A percentile compares a stretch with the other conserved stretches of the same genome.
Evolutionary conservation across 371 early-diverging fungal genomes (phyloP).

Genomic region (Syncephalastrum monosporum): DNA sequence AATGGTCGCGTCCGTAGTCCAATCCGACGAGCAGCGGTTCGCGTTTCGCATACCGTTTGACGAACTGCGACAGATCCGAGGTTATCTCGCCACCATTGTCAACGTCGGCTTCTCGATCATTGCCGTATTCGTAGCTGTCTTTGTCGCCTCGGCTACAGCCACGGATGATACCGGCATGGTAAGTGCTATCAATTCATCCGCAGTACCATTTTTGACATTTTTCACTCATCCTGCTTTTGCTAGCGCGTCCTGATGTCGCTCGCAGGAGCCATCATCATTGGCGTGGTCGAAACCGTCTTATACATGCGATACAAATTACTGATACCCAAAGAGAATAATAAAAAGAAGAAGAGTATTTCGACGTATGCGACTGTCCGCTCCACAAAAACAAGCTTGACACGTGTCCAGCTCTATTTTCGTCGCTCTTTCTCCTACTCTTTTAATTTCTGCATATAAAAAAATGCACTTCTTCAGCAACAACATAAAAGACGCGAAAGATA

Average conservation of each 20-base stretch:
- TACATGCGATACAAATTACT: not conserved
- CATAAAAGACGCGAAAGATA: too few species aligned
- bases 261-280: slow-evolving; percentile 2
- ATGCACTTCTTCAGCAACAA: too few species aligned
- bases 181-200: slow-evolving; percentile 7
- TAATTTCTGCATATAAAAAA: too few species aligned
- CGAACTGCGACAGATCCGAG: slow-evolving; percentile 48
- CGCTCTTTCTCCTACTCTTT: too few species aligned
- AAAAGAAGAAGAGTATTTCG: too few species aligned
- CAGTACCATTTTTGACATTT: too few species aligned
- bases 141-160: slow-evolving; percentile 48
- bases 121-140: slow-evolving; percentile 61
- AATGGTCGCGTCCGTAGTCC: slow-evolving; percentile 3
- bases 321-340: too few species aligned
- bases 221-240: not conserved
- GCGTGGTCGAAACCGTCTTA: slow-evolving; percentile 7
- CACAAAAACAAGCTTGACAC: too few species aligned
- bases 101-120: slow-evolving; percentile 63
- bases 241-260: slow-evolving; percentile 9
- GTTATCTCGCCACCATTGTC: slow-evolving; percentile 51
- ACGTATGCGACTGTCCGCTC: too few species aligned
- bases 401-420: too few species aligned
- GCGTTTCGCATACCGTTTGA: slow-evolving; percentile 3
- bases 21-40: too few species aligned
- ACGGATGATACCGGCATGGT: slow-evolving; percentile 57